A percentile compares a stretch with the other conserved stretches of the same genome.
Conservation (phyloP, 2,329 filamentous ascomycete genomes). For the Thielaviopsis punctulata region DNA sequence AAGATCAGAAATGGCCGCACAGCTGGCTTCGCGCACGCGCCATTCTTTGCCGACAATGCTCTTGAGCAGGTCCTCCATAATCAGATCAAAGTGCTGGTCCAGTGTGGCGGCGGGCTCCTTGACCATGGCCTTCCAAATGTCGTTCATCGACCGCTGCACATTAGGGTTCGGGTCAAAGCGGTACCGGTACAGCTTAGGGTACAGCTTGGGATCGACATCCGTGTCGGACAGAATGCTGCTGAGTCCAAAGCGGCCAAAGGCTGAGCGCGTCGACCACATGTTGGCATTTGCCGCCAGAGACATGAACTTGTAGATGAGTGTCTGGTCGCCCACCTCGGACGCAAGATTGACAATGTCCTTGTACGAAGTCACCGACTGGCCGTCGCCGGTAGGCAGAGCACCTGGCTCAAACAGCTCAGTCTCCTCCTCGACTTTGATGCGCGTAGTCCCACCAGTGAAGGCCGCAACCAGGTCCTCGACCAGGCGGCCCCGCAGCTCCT, state of each 20-base stretch:
- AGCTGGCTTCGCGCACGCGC: slow-evolving; percentile 83
- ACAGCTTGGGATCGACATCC: slow-evolving; percentile 77
- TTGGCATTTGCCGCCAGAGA: slow-evolving; percentile 87
- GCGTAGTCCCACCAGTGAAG: slow-evolving; percentile 61
- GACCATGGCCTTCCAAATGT: slow-evolving; percentile 93
- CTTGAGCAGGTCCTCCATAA: slow-evolving; percentile 71
- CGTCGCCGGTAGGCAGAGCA: slow-evolving; percentile 75
- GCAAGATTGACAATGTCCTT: slow-evolving; percentile 94
- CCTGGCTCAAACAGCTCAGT: slow-evolving; percentile 90
- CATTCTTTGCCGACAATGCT: slow-evolving; percentile 84
- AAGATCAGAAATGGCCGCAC: slow-evolving; percentile 73
- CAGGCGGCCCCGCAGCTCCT: slow-evolving; percentile 60
- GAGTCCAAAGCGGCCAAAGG: slow-evolving; percentile 84
- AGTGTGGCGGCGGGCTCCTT: slow-evolving; percentile 68
- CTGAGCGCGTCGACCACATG: slow-evolving; percentile 92
- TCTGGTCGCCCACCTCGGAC: slow-evolving; percentile 91
- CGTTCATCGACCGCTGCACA: slow-evolving; percentile 88
- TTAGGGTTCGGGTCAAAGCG: slow-evolving; percentile 89
- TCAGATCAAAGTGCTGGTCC: slow-evolving; percentile 68
- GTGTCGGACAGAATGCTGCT: slow-evolving; percentile 85
- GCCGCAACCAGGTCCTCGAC: slow-evolving; percentile 76
- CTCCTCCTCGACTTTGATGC: slow-evolving; percentile 71
- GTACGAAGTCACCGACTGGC: slow-evolving; percentile 81
- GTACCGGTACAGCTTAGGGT: slow-evolving; percentile 87
- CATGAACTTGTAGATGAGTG: slow-evolving; percentile 98